These are phyloP conservation scores for Phytopythium chamaehyphon DNA, from an alignment of 352 stramenopile genomes.

Conservation along the genomic window DNA sequence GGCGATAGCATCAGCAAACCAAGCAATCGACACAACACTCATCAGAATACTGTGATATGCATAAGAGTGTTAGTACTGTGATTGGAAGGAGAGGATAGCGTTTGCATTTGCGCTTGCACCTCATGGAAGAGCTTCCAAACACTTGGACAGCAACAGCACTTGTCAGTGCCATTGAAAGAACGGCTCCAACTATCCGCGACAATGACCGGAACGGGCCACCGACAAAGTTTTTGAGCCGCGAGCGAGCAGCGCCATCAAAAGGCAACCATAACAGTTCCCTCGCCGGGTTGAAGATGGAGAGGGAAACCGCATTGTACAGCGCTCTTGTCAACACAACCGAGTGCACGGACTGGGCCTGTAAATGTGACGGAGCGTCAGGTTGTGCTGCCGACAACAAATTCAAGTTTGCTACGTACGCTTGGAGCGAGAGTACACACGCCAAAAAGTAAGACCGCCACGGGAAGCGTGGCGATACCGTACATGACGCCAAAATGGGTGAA, in stretches of 20 bases:
- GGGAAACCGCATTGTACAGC: conserved; percentile 76
- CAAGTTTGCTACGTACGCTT: conserved; percentile 22
- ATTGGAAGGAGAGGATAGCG: neutral
- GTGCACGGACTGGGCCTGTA: conserved; percentile 28
- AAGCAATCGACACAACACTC: conserved; percentile 50
- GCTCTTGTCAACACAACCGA: conserved; percentile 64
- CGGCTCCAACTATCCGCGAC: conserved; percentile 65
- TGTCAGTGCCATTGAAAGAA: conserved; percentile 71
- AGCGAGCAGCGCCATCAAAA: conserved; percentile 65
- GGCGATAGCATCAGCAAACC: conserved; percentile 67
- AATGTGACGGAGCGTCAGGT: neutral
- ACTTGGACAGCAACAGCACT: conserved; percentile 33
- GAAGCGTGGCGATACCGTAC: conserved; percentile 75
- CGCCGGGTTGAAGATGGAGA: conserved; percentile 81
- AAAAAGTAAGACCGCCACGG: conserved; percentile 70
- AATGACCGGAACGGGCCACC: conserved; percentile 76
- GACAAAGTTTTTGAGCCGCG: conserved; percentile 78
- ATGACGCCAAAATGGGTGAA: conserved; percentile 86
- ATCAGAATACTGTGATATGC: conserved; percentile 44
- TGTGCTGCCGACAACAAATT: neutral
- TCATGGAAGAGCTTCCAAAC: conserved; percentile 50
- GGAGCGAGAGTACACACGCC: conserved; percentile 55
- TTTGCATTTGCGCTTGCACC: conserved; percentile 21
- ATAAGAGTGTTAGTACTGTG: conserved; percentile 1
- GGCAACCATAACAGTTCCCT: conserved; percentile 85